Conservation (phyloP, 805 yeast genomes). For the Brettanomyces anomalus region DNA sequence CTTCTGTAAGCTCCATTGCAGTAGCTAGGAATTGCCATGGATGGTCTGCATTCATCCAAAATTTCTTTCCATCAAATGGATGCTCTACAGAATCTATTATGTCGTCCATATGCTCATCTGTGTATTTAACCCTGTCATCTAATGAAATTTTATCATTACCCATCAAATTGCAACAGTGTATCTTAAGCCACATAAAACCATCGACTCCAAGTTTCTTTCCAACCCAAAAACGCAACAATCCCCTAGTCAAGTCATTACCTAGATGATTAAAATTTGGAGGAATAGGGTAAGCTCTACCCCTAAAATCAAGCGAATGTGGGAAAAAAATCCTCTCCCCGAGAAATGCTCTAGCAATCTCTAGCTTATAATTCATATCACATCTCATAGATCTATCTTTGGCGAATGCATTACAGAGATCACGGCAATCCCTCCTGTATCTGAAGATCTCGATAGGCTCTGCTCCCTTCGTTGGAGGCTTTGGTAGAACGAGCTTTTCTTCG, state of each 20-base stretch:
- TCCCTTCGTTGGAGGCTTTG: conserved; percentile 48
- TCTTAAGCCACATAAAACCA: conserved; percentile 68
- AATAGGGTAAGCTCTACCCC: conserved; percentile 80
- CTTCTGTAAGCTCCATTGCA: conserved; percentile 57
- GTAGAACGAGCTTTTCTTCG: conserved; percentile 34
- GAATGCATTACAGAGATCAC: conserved; percentile 47
- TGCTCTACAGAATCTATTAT: conserved; percentile 50
- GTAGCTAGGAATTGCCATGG: conserved; percentile 79
- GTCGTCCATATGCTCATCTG: conserved; percentile 46
- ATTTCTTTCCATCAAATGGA: conserved; percentile 47
- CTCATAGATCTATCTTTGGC: conserved; percentile 73
- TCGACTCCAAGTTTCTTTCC: conserved; percentile 57
- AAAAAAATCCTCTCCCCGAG: conserved; percentile 69
- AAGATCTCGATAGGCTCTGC: conserved; percentile 66
- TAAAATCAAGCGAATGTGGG: conserved; percentile 74
- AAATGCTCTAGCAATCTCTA: conserved; percentile 92
- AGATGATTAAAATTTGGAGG: conserved; percentile 76
- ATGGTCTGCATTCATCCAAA: conserved; percentile 72
- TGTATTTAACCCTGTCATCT: conserved; percentile 50
- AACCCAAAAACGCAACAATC: conserved; percentile 66
- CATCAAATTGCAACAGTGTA: conserved; percentile 63
- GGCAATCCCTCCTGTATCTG: conserved; percentile 59
- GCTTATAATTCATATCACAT: conserved; percentile 87
- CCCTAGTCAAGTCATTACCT: conserved; percentile 72
- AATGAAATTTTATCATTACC: conserved; percentile 71